Base-by-base conservation (phyloP, 345 rosid species). In the Eucalyptus marginata region DNA sequence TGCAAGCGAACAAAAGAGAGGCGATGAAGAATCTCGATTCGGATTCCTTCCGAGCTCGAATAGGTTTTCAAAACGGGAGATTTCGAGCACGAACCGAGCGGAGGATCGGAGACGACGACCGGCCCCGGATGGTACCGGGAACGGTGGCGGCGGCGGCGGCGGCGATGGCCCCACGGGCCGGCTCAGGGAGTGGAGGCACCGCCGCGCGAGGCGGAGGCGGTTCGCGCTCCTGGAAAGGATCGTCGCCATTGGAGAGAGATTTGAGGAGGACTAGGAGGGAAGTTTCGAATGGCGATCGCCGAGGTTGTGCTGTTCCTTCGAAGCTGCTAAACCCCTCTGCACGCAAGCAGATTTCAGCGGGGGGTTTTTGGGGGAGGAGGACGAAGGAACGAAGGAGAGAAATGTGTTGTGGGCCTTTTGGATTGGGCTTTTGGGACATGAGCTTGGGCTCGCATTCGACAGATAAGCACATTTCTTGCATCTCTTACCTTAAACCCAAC, bases 221-320 rank as follows among this genome's bases (percentile, higher is more conserved):
- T 89, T 92, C 17, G 92, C 94, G 11, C 87, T 94, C 89, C 95
- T 93, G 10, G 89, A 86, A 4, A 97, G 33, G 79, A 92, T 92
- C 29, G 95, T 87, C 68, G 99, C 96, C 98, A 96, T 94, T 71
- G 91, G 62, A 49, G 47, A 68, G 24, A 46, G 64, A 2, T 58
- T 14, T 31, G 31, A 85, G 49, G 80, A 43, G 81, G 51, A 86
- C 6, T 13, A 2, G 27, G 16, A 31, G 79, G 33, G 80, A 10
- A 68, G 81, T 7, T 54, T 54, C 44, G 18, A 86, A 33, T 44
- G 47, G 62, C 15, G 27, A 86, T 86, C 13, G 40, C 36, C 40
- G 43, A 31, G 40, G 22, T 52, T 3, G 0, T 52, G 56, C 36
- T 64, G 2, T 15, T 31, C 18, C 40, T 66, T 7, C 1, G 68